Evolutionary conservation across 148 eudicot genomes (phyloP), one percentile per base, ranked within the genome.

Genomic region (Silene uniflora): DNA sequence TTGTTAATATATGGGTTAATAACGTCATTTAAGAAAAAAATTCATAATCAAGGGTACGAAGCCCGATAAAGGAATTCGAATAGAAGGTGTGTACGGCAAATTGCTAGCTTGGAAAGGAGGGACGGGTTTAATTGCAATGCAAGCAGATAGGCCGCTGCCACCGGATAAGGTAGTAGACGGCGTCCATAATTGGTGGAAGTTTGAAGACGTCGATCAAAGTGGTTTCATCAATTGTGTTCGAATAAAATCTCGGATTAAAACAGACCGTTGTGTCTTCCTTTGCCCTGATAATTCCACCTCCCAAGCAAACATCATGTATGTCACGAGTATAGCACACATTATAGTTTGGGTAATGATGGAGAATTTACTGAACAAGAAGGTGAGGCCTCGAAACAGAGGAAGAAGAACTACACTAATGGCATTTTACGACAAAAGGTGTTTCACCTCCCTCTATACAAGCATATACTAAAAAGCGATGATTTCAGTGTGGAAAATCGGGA

Each of bases 1-100:
- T n/a, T n/a, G n/a, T n/a, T n/a, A n/a, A n/a, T n/a, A n/a, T n/a
- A n/a, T n/a, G n/a, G n/a, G n/a, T n/a, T n/a, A n/a, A n/a, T n/a
- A n/a, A n/a, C n/a, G n/a, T n/a, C n/a, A n/a, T n/a, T n/a, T n/a
- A n/a, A n/a, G n/a, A n/a, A n/a, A n/a, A n/a, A n/a, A n/a, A n/a
- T n/a, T n/a, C n/a, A n/a, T n/a, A n/a, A n/a, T n/a, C 12, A 66
- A 66, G 47, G 35, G 69, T 32, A 66, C 17, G 9, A 18, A 66
- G 21, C 69, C 69, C 5, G 22, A 66, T 16, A 17, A 66, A 25
- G 13, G 22, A 2, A 46, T 66, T 9, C 17, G 22, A 5, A 17
- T 66, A 16, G 69, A 66, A 46, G 35, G 69, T 16, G 46, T 66
- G 1, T 66, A 66, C 21, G 69, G 47, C 46, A 66, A 32, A 66